Evolutionary conservation across 2,329 filamentous ascomycete genomes (phyloP).

Genomic region (Pseudogymnoascus verrucosus): DNA sequence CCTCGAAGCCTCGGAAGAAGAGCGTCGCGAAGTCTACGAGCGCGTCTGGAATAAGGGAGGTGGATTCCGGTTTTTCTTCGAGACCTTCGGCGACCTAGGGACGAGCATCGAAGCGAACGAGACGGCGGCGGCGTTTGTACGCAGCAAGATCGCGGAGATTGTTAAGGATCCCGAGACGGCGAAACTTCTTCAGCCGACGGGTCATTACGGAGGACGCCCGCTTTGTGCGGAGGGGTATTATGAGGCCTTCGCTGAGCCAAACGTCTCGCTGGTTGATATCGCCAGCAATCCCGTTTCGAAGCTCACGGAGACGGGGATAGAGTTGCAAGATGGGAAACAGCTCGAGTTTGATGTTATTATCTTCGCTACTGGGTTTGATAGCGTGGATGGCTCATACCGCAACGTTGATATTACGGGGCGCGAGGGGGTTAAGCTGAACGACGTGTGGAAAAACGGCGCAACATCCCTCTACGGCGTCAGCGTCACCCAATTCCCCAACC

Average conservation of each 20-base stretch:
- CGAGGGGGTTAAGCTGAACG: slow-evolving; percentile 24
- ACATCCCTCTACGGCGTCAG: slow-evolving; percentile 34
- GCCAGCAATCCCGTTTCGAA: slow-evolving; percentile 34
- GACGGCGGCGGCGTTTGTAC: slow-evolving; percentile 20
- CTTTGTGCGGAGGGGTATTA: slow-evolving; percentile 42
- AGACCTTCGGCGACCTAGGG: slow-evolving; percentile 20
- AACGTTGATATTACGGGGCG: slow-evolving; percentile 27
- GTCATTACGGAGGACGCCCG: slow-evolving; percentile 22
- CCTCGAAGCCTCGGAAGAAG: slow-evolving; percentile 14
- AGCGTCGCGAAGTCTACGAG: not conserved
- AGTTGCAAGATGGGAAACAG: slow-evolving; percentile 22
- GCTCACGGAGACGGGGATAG: slow-evolving; percentile 33
- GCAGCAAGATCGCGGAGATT: slow-evolving; percentile 20
- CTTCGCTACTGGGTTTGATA: slow-evolving; percentile 32
- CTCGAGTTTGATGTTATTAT: slow-evolving; percentile 27
- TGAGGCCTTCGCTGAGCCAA: slow-evolving; percentile 38
- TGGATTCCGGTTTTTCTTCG: slow-evolving; percentile 28
- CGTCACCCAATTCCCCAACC: slow-evolving; percentile 37
- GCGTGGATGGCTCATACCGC: slow-evolving; percentile 27
- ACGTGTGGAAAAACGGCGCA: slow-evolving; percentile 29
- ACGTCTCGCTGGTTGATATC: slow-evolving; percentile 39
- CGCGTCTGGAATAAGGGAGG: not conserved
- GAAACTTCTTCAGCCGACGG: slow-evolving; percentile 15
- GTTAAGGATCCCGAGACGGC: slow-evolving; percentile 21
- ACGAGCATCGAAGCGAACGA: slow-evolving; percentile 21